Percentiles rank a stretch among this genome's conserved stretches.
Evolutionary conservation across 192 early-diverging fungal species (phyloP).

Genomic region (Mortierella alpina): DNA sequence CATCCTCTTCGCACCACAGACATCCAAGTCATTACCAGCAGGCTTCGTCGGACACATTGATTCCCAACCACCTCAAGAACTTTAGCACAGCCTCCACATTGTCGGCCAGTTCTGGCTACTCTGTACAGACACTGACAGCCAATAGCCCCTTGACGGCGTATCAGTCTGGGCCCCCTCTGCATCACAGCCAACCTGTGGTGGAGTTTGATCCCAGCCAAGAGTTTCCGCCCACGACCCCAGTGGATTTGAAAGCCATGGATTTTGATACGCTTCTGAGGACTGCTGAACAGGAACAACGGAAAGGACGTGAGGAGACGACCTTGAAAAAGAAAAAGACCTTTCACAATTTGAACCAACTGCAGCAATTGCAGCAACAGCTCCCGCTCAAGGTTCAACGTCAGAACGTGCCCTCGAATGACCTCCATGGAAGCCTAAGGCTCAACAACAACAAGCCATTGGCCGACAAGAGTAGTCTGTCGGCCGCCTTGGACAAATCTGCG

Average conservation of each 20-base stretch:
- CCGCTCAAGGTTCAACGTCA: not conserved
- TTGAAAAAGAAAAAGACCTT: conserved; percentile 37
- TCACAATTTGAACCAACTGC: conserved; percentile 15
- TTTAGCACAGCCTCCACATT: conserved; percentile 26
- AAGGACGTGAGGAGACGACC: conserved; percentile 32
- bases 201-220: conserved; percentile 39
- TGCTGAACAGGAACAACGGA: conserved; percentile 43
- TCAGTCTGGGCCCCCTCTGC: not conserved
- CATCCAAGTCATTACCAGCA: conserved; percentile 18
- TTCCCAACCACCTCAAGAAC: conserved; percentile 32
- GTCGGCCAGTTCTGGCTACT: conserved; percentile 24
- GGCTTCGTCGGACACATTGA: conserved; percentile 21
- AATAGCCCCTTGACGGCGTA: not conserved
- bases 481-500: too few relatives aligned
- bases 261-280: conserved; percentile 36
- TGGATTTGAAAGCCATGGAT: conserved; percentile 37
- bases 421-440: too few relatives aligned
- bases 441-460: too few relatives aligned
- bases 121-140: conserved; percentile 18
- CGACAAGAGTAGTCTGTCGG: too few relatives aligned
- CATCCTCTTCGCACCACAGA: not conserved
- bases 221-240: conserved; percentile 23
- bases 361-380: conserved; percentile 1
- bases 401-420: too few relatives aligned
- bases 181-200: conserved; percentile 6